A percentile compares a stretch with the other conserved stretches of the same genome.
Evolutionary conservation across 352 stramenopile species (phyloP).

Genomic region (Globisporangium uncinulatum): DNA sequence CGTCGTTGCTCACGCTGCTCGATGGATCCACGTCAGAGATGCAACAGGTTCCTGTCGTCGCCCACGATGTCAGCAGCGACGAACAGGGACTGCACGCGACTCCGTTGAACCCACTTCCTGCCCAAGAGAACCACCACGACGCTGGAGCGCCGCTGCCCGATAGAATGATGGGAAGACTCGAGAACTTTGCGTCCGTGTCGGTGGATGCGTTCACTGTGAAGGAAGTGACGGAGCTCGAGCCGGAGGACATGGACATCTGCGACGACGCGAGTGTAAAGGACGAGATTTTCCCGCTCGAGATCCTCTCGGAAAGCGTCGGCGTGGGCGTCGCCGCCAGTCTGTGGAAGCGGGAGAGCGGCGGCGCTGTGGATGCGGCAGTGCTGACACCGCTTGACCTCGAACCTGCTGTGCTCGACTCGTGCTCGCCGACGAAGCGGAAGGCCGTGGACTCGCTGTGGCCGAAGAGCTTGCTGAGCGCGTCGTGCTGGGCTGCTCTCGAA

Average conservation of each 20-base stretch:
- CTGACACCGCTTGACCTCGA: not conserved
- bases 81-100: no score
- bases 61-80: no score
- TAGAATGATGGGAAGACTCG: conserved; percentile 6
- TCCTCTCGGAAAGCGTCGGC: not conserved
- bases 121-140: no score
- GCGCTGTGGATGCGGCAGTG: not conserved
- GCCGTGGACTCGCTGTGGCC: conserved; percentile 7
- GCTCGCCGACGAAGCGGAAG: not conserved
- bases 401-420: not conserved
- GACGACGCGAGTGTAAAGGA: conserved; percentile 7
- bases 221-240: conserved; percentile 3
- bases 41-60: no score
- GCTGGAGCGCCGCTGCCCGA: no score
- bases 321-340: not conserved
- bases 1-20: no score
- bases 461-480: conserved; percentile 10
- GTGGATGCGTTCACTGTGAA: conserved; percentile 12
- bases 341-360: not conserved
- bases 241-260: conserved; percentile 10
- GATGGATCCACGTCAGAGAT: no score
- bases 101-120: no score
- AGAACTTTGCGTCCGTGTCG: conserved; percentile 8
- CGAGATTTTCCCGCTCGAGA: not conserved
- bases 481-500: conserved; percentile 5